Conservation (phyloP, 2,329 filamentous ascomycete genomes). For the Colletotrichum sp. region DNA sequence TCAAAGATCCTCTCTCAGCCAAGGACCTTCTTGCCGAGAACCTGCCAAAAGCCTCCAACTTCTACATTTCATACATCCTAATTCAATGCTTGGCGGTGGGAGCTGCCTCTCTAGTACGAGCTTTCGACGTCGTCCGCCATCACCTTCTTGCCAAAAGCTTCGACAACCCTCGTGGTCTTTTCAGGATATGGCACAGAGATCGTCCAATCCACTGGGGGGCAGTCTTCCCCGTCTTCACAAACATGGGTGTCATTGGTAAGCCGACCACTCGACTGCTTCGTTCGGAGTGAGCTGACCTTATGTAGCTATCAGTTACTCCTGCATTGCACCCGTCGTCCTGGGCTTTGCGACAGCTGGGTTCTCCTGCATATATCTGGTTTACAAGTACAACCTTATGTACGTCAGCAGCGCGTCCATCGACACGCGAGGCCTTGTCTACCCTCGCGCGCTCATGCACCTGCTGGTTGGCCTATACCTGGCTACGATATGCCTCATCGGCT, state of each 20-base stretch:
- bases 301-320: conserved; percentile 80
- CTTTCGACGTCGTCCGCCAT: conserved; percentile 63
- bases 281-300: conserved; percentile 5
- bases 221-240: conserved; percentile 80
- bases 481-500: conserved; percentile 81
- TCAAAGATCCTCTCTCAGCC: conserved; percentile 37
- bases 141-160: conserved; percentile 72
- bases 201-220: conserved; percentile 83
- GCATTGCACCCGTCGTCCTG: conserved; percentile 84
- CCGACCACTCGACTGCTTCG: conserved; percentile 8
- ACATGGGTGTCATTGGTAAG: conserved; percentile 79
- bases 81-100: conserved; percentile 87
- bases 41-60: conserved; percentile 80
- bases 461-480: conserved; percentile 84
- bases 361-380: conserved; percentile 82
- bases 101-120: conserved; percentile 74
- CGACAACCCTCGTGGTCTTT: conserved; percentile 81
- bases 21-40: conserved; percentile 65
- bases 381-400: conserved; percentile 89
- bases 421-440: conserved; percentile 86
- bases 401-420: conserved; percentile 84
- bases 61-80: conserved; percentile 92
- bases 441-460: conserved; percentile 85
- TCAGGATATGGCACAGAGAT: conserved; percentile 76
- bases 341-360: conserved; percentile 82